Percentiles rank a stretch among this genome's conserved stretches.
These are phyloP conservation scores for Triangularia setosa DNA, from an alignment of 2,329 filamentous ascomycete genomes.

Conservation along the genomic window DNA sequence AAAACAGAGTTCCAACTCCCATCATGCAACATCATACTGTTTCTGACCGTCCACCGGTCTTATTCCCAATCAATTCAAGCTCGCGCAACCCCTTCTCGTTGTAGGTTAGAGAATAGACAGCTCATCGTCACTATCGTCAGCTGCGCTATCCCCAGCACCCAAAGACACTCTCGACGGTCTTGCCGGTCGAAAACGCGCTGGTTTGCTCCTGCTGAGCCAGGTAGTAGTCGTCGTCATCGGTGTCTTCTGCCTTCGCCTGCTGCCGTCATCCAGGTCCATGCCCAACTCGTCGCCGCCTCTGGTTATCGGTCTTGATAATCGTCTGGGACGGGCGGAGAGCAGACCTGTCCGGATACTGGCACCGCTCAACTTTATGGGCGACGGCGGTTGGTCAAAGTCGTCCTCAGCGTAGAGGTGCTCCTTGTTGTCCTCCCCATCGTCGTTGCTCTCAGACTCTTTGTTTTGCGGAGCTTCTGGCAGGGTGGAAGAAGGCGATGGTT, in stretches of 20 bases:
- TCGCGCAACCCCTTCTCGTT: not conserved
- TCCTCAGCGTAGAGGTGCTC: not conserved
- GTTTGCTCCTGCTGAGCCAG: constrained; percentile 14
- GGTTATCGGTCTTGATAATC: constrained; percentile 10
- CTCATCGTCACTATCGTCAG: constrained; percentile 19
- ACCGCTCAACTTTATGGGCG: not conserved
- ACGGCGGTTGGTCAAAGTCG: not conserved
- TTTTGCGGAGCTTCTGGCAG: not conserved
- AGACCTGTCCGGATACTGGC: not conserved
- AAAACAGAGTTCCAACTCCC: not conserved
- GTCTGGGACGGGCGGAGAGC: constrained; percentile 14
- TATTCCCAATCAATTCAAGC: not conserved
- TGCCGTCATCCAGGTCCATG: not conserved
- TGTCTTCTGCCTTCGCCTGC: not conserved
- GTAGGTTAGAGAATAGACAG: constrained; percentile 15
- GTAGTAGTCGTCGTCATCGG: not conserved
- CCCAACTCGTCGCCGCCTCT: constrained; percentile 15
- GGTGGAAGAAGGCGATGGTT: constrained; percentile 2
- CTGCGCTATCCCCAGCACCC: constrained; percentile 2
- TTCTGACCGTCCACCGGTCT: not conserved
- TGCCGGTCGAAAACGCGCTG: constrained; percentile 8
- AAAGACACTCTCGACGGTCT: not conserved
- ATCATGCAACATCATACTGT: not conserved
- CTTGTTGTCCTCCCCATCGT: not conserved
- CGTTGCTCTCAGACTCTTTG: not conserved